Conservation (phyloP, 2,329 filamentous ascomycete species). For the Thelonectria discophora region DNA sequence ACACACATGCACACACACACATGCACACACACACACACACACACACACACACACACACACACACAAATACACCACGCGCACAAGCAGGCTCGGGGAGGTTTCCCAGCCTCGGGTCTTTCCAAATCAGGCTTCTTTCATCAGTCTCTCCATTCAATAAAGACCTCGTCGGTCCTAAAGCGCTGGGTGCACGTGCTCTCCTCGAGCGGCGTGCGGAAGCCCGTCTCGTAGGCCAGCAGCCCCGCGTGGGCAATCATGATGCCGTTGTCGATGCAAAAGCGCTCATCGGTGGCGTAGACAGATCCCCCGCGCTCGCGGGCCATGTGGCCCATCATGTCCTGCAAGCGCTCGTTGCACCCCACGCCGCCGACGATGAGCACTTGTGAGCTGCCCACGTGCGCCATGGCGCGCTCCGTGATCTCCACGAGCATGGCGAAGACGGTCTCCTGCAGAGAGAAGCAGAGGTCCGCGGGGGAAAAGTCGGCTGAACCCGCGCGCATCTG, state of each 20-base stretch:
- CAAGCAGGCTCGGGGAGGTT: not conserved
- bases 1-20: conserved; percentile 10
- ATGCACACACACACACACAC: not conserved
- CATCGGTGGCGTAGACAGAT: conserved; percentile 92
- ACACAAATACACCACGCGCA: conserved; percentile 6
- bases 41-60: not conserved
- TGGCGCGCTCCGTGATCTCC: conserved; percentile 96
- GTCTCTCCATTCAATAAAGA: conserved; percentile 81
- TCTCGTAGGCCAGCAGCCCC: conserved; percentile 84
- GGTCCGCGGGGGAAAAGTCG: conserved; percentile 80
- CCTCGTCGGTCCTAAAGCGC: conserved; percentile 83
- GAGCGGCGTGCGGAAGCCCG: conserved; percentile 78
- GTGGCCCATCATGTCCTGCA: conserved; percentile 98
- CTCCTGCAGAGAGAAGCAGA: conserved; percentile 96
- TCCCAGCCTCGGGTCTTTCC: no score
- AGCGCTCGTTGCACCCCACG: conserved; percentile 90
- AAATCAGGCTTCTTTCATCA: conserved; percentile 41
- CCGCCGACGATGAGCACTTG: conserved; percentile 96
- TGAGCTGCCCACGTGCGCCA: conserved; percentile 92
- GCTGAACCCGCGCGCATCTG: conserved; percentile 62
- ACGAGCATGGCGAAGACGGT: conserved; percentile 97
- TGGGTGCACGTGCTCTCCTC: conserved; percentile 88
- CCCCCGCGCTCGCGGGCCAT: conserved; percentile 93
- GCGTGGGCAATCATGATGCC: conserved; percentile 99
- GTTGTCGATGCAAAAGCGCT: conserved; percentile 98